Base-by-base conservation (phyloP, 2,329 filamentous ascomycete genomes). In the Exophiala phaeomuriformis region DNA sequence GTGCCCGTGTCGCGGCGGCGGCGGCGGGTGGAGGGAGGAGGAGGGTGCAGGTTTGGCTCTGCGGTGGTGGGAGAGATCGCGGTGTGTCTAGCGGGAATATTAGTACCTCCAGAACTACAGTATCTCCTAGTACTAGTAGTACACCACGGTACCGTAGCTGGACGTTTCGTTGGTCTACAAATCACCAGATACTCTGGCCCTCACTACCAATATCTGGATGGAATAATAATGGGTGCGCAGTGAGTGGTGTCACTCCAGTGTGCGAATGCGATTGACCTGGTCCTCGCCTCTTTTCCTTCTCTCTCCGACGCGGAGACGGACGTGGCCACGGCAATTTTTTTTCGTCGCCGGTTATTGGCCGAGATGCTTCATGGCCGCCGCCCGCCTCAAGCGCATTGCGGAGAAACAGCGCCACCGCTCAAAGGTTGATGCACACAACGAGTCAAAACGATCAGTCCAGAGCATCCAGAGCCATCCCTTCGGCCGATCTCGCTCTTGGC, bases 401-500 rank as follows among this genome's bases (percentile, higher is more conserved):
- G 49, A 45, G 40, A 45, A 51, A 9, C 33, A 12, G 9, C 36
- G 9, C 39, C 39, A 27, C 12, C 39, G 19, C 19, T 28, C 39
- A 28, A 44, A 19, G 12, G 3, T 29, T 31, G 4, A 12, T 27
- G 29, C 9, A 43, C n/a, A n/a, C n/a, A n/a, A n/a, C n/a, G n/a
- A n/a, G n/a, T n/a, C n/a, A n/a, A n/a, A n/a, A n/a, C n/a, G n/a
- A n/a, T n/a, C n/a, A 30, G 29, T 37, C 39, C 10, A 41, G 39
- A 41, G 39, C 39, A 41, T 27, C n/a, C n/a, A n/a, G n/a, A n/a
- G n/a, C n/a, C n/a, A 19, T 19, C 19, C 8, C 28, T 28, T 45
- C 51, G 48, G 55, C 55, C 55, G 55, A 57, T 54, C n/a, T 54
- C 55, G 55, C 36, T 57, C 55, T 57, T 57, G 55, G 55, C 54